Evolutionary conservation across 2,329 filamentous ascomycete species (phyloP), one percentile per base, ranked within the genome.

Genomic region (Ophiocordyceps robertsii): DNA sequence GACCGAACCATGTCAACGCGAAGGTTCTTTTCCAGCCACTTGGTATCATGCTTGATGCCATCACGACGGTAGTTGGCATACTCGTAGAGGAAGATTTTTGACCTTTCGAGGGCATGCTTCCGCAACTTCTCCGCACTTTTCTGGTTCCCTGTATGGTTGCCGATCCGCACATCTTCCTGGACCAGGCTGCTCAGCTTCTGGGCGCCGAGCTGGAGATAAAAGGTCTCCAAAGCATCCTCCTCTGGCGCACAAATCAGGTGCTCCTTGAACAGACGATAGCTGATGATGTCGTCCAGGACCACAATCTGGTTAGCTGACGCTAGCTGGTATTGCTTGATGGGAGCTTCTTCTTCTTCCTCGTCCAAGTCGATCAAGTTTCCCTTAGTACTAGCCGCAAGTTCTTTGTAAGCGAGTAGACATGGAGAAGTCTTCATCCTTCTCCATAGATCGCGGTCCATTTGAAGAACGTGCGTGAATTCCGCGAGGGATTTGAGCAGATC

Each of bases 1-100:
- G 81, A 82, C 21, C 80, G 79, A 10, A 95, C 89, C 43, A 82
- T 75, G 49, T 84, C 73, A 3, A 98, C 85, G 0, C 67, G 70
- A 13, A 98, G 66, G 50, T 93, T 84, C 56, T 86, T 84, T 53
- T 94, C 87, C 11, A 98, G 68, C 92, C 92, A 98, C 52, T 83
- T 85, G 7, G 79, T 74, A 57, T 96, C 89, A 54, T 92, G 86
- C 50, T 82, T 83, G 55, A 98, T 80, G n/a, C 73, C 70, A 46
- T 93, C 84, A 5, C 75, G 69, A 31, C 80, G 75, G 56, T 90
- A 83, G 53, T 85, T 71, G 21, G 67, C 56, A 45, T 77, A 77
- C 48, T 81, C 89, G 55, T 95, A 83, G 27, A 98, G 68, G 59
- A 96, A 98, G 24, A 98, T 73, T 49, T 90, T 85, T 42, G 84